A percentile compares a stretch with the other conserved stretches of the same genome.
Conservation (phyloP, 306 rosid genomes). For the Castanea mollissima region DNA sequence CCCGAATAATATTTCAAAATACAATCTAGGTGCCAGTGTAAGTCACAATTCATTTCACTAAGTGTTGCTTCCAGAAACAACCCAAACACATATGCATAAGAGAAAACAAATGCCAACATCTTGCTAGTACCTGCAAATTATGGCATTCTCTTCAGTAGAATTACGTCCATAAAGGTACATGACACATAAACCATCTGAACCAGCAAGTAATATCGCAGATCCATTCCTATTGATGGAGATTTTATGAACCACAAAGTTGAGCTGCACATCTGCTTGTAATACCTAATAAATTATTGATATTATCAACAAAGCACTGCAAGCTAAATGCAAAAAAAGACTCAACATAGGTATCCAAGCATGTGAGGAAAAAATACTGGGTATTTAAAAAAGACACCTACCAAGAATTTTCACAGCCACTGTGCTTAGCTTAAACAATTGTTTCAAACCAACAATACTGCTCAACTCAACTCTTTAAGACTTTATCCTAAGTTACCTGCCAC, state of each 20-base stretch:
- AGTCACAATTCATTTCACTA: not conserved
- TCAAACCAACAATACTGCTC: not conserved
- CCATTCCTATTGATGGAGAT: slow-evolving; percentile 77
- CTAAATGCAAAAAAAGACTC: not conserved
- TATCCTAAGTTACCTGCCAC: not conserved
- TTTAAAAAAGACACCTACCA: not conserved
- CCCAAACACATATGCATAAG: not conserved
- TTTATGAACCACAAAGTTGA: slow-evolving; percentile 49
- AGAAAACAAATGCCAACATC: not conserved
- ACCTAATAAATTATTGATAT: slow-evolving; percentile 46
- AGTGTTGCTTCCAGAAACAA: not conserved
- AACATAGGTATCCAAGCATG: not conserved
- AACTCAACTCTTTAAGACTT: not conserved
- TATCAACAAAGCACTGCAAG: slow-evolving; percentile 5
- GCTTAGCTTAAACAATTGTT: not conserved
- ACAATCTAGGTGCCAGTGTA: not conserved
- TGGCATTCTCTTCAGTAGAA: slow-evolving; percentile 49
- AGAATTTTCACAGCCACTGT: not conserved
- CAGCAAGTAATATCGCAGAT: slow-evolving; percentile 65
- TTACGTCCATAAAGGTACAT: slow-evolving; percentile 79
- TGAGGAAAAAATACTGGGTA: not conserved
- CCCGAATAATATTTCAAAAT: not conserved
- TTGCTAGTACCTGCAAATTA: slow-evolving; percentile 66
- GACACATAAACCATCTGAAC: slow-evolving; percentile 57
- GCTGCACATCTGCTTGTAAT: slow-evolving; percentile 59